A percentile compares a stretch with the other conserved stretches of the same genome.
phyloP scores from a whole-genome alignment of 768 basidiomycete genomes.

The Termitomyces sp. region DNA sequence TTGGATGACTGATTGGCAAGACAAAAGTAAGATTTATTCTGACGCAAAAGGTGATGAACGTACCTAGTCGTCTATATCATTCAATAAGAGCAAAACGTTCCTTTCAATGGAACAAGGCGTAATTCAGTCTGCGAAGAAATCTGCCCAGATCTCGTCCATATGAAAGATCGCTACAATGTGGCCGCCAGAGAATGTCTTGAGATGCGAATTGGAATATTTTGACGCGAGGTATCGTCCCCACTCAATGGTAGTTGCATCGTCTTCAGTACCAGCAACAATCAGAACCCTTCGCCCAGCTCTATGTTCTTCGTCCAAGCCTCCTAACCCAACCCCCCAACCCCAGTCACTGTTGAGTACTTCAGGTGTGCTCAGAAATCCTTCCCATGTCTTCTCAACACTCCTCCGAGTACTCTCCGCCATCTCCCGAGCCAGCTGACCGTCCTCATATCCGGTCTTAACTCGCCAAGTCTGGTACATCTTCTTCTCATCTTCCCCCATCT shows the following conservation, averaged over 20 bases:
- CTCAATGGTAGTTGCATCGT: constrained; percentile 25
- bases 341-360: constrained; percentile 36
- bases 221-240: constrained; percentile 33
- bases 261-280: constrained; percentile 28
- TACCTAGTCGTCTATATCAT: neutral
- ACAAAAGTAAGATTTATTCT: neutral
- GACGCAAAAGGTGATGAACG: neutral
- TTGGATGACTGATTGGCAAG: neutral
- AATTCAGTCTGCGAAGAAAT: constrained; percentile 13
- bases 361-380: constrained; percentile 32
- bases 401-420: constrained; percentile 31
- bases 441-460: constrained; percentile 26
- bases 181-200: constrained; percentile 32
- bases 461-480: constrained; percentile 34
- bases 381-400: constrained; percentile 39
- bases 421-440: constrained; percentile 31
- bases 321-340: constrained; percentile 30
- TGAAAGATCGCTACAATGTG: constrained; percentile 33
- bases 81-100: neutral
- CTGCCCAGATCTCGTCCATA: constrained; percentile 32
- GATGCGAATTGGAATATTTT: constrained; percentile 32
- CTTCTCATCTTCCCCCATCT: constrained; percentile 27
- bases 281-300: constrained; percentile 29
- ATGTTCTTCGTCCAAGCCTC: constrained; percentile 37
- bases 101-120: neutral